phyloP scores from a whole-genome alignment of 208 protist genomes.

The Borovskyia barvae region DNA sequence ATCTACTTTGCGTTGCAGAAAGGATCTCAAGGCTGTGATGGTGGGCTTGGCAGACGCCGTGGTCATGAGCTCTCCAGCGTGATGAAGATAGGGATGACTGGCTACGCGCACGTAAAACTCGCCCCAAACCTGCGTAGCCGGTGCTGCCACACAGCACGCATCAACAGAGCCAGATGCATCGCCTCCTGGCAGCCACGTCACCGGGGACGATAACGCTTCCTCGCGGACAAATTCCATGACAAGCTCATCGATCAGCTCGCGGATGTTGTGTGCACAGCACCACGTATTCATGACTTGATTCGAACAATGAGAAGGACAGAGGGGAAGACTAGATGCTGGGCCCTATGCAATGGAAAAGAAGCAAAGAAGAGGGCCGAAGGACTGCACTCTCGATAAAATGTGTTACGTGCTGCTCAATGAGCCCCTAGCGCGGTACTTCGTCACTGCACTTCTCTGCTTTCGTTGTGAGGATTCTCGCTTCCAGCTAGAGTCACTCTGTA shows the following conservation, averaged over 20 bases:
- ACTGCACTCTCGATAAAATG: no score
- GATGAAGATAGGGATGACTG: conserved; percentile 4
- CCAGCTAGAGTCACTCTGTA: no score
- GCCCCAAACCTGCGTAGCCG: not conserved
- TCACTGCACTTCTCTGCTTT: no score
- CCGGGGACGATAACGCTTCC: conserved; percentile 1
- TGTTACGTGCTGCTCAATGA: no score
- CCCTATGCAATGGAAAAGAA: no score
- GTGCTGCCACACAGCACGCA: no score
- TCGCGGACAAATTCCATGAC: not conserved
- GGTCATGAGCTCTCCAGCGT: conserved; percentile 3
- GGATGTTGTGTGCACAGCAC: conserved; percentile 3
- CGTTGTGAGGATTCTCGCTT: no score
- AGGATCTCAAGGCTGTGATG: not conserved
- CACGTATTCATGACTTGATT: conserved; percentile 9
- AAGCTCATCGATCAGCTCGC: conserved; percentile 12
- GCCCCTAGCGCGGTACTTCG: no score
- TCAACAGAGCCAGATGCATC: not conserved
- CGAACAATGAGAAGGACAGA: no score
- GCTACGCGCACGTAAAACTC: conserved; percentile 3
- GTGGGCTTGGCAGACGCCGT: not conserved
- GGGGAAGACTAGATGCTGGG: no score
- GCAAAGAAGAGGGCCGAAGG: no score
- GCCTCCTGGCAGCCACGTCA: not conserved
- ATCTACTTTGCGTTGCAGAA: not conserved